Evolutionary conservation across 2,329 filamentous ascomycete genomes (phyloP), one percentile per base, ranked within the genome.

Genomic region (Metarhizium rileyi): DNA sequence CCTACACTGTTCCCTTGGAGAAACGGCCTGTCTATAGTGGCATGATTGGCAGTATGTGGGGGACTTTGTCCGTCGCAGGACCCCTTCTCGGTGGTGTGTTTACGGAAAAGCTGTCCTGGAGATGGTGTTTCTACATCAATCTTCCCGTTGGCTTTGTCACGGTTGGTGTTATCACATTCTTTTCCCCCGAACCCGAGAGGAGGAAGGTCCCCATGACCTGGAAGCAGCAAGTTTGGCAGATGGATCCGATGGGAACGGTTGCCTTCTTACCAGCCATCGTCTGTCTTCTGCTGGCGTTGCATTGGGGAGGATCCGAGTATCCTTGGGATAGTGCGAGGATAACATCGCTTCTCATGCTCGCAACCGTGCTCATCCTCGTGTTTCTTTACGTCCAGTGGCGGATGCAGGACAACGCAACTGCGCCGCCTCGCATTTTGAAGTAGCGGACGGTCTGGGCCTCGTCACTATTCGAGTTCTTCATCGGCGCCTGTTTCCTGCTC

Each of bases 281-380:
- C 18, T 76, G 72, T 53, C 63, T 76, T 16, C 55, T 77, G 0
- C 62, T 78, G 0, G 73, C 73, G 16, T 61, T 78, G 3, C 71
- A 76, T 50, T 77, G 72, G 71, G 70, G 70, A 28, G 70, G 69
- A 7, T 59, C 59, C 26, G 63, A 62, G 44, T 68, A 69, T 38
- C 51, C 52, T 1, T 63, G 46, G 46, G 23, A 23, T 23, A 42
- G 18, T 35, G 9, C 35, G 12, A 12, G 30, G 9, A 25, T 47
- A 20, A 47, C 25, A 5, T 16, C 46, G 9, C 46, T 47, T 18
- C 27, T 42, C 22, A 33, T 41, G 12, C 25, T 47, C 7, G 20
- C 22, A 5, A 22, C 22, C 10, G 38, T 42, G 9, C 55, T 70
- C 4, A 57, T 69, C 18, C 20, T 61, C 8, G 22, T 57, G 3